A percentile compares a stretch with the other conserved stretches of the same genome.
Evolutionary conservation across 306 rosid species (phyloP).

Genomic region (Sicyos baderoa): DNA sequence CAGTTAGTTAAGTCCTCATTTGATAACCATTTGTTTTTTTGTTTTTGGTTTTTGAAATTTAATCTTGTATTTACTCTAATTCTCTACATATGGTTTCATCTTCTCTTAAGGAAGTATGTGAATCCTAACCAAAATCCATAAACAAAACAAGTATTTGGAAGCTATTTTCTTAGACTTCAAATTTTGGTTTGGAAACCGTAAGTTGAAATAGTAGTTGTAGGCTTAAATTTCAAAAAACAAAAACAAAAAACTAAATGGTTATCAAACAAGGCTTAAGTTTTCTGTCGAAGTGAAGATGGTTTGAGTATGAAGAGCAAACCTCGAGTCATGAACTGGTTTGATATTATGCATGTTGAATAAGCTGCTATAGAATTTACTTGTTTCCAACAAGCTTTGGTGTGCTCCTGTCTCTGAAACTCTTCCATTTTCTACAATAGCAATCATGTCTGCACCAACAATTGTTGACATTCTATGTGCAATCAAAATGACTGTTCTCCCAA

Average conservation of each 20-base stretch:
- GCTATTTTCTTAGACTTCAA: too few species aligned
- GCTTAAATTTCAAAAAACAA: too few species aligned
- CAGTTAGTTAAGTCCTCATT: conserved; percentile 17
- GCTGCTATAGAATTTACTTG: conserved; percentile 49
- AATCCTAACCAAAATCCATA: too few species aligned
- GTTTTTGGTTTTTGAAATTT: too few species aligned
- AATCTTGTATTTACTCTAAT: too few species aligned
- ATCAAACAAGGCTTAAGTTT: neutral
- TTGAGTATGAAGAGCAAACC: conserved; percentile 32
- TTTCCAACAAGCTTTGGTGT: conserved; percentile 55
- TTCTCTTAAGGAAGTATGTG: too few species aligned
- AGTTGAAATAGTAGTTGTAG: too few species aligned
- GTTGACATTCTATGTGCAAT: conserved; percentile 85
- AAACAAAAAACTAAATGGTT: too few species aligned
- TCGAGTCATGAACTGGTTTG: conserved; percentile 35
- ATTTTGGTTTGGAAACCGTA: too few species aligned
- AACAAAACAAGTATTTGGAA: too few species aligned
- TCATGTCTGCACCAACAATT: conserved; percentile 66
- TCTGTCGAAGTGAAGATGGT: neutral
- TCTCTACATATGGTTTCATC: too few species aligned
- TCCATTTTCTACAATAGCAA: conserved; percentile 69
- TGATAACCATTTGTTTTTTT: too few species aligned
- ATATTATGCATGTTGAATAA: conserved; percentile 64
- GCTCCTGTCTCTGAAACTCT: conserved; percentile 61
- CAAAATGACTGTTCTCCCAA: conserved; percentile 68